Base-by-base conservation (phyloP, 805 yeast species). In the Yamadazyma philogaea region DNA sequence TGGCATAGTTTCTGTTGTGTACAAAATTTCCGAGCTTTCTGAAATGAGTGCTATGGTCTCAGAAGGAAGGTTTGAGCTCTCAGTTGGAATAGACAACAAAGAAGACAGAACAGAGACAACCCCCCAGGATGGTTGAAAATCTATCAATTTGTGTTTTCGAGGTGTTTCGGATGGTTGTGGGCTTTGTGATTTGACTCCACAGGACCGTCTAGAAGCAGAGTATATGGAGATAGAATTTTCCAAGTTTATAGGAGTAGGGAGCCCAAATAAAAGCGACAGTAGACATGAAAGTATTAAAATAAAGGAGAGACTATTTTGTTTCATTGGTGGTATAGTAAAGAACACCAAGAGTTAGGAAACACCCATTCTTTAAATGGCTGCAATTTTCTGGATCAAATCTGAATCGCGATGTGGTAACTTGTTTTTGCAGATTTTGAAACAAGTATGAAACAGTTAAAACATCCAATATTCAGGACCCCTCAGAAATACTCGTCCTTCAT, bases 381-480 rank as follows among this genome's bases (percentile, higher is more conserved):
- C 37, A 32, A 32, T 11, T 20, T 18, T 37, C 11, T 37, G 40
- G 30, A 30, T 30, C 28, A 37, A 30, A 30, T 30, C 1, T 37
- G 20, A 37, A 37, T 27, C 36, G 42, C 42, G 42, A 38, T 21
- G 34, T 30, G 34, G 28, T 18, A 41, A 8, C 19, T 16, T 31
- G 19, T 20, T n/a, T 17, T 21, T 38, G 37, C 38, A 37, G 31
- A 18, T 24, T 42, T 17, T 34, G 44, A 34, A 40, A 40, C 42
- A 32, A 11, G 8, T n/a, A 39, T 48, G 52, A 48, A 48, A 33
- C 40, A 16, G 24, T 41, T 48, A 38, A 53, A 55, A 20, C 70
- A 64, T 47, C 70, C 70, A 5, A 37, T 64, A 6, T 43, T 66
- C 32, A 47, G 44, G 12, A 62, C 61, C 43, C 71, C 70, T 0